Percentiles rank a stretch among this genome's conserved stretches.
Evolutionary conservation across 2,329 filamentous ascomycete genomes (phyloP).

Genomic region (Alternaria ventricosa): DNA sequence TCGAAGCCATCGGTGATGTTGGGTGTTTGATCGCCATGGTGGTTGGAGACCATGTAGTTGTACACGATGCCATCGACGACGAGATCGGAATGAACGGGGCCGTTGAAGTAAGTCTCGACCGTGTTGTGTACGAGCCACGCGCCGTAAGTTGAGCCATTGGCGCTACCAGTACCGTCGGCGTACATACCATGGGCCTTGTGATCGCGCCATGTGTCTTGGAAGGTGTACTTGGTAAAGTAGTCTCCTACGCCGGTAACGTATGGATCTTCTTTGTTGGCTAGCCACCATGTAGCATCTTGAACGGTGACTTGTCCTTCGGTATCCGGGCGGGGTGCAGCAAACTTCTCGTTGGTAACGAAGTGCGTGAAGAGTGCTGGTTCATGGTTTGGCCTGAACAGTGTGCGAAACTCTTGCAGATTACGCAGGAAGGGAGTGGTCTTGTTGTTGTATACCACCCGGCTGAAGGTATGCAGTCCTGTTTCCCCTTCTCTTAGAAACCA

Average conservation of each 20-base stretch:
- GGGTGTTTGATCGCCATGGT: slow-evolving; percentile 68
- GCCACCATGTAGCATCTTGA: slow-evolving; percentile 69
- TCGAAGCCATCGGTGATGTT: slow-evolving; percentile 71
- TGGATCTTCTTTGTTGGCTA: slow-evolving; percentile 61
- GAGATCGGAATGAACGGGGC: slow-evolving; percentile 67
- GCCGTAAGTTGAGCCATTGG: slow-evolving; percentile 62
- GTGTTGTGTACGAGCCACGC: slow-evolving; percentile 71
- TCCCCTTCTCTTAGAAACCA: slow-evolving; percentile 69
- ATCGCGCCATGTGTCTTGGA: slow-evolving; percentile 64
- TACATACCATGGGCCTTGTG: slow-evolving; percentile 65
- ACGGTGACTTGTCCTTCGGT: slow-evolving; percentile 57
- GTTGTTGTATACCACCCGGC: slow-evolving; percentile 66
- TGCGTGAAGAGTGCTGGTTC: slow-evolving; percentile 64
- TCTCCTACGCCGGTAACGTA: slow-evolving; percentile 64
- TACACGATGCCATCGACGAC: slow-evolving; percentile 70
- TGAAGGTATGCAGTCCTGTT: slow-evolving; percentile 68
- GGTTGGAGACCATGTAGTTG: slow-evolving; percentile 63
- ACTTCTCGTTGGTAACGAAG: slow-evolving; percentile 61
- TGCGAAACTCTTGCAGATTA: slow-evolving; percentile 67
- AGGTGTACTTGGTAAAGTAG: slow-evolving; percentile 72
- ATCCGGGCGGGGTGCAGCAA: slow-evolving; percentile 61
- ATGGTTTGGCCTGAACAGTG: slow-evolving; percentile 66
- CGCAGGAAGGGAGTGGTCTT: slow-evolving; percentile 62
- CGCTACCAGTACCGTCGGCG: slow-evolving; percentile 58
- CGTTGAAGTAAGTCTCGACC: slow-evolving; percentile 67